These are phyloP conservation scores for Hypomyces rosellus DNA, from an alignment of 2,329 filamentous ascomycete genomes.

Conservation along the genomic window DNA sequence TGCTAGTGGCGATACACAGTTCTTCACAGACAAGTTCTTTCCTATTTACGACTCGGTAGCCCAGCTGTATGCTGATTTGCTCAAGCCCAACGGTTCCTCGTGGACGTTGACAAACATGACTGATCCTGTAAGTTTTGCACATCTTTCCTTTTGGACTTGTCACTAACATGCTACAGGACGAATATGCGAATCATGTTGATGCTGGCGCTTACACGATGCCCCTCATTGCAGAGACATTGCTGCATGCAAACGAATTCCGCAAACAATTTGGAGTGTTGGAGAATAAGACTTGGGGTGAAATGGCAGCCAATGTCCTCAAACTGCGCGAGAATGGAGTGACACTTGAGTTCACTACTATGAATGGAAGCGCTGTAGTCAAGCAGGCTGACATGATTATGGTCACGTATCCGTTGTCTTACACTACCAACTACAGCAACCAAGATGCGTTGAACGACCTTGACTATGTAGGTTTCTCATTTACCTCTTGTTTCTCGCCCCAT, in stretches of 20 bases:
- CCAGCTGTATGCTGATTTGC: conserved; percentile 52
- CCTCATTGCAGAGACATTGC: conserved; percentile 49
- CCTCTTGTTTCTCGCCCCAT: conserved; percentile 55
- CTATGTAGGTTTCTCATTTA: conserved; percentile 32
- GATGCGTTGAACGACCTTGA: conserved; percentile 17
- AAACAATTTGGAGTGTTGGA: conserved; percentile 43
- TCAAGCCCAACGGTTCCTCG: conserved; percentile 52
- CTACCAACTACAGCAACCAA: conserved; percentile 25
- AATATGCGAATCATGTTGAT: conserved; percentile 61
- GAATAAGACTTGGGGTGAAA: conserved; percentile 40
- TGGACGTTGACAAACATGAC: conserved; percentile 57
- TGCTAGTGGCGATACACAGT: conserved; percentile 17
- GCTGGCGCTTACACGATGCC: conserved; percentile 66
- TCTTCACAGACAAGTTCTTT: conserved; percentile 34
- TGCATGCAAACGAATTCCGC: conserved; percentile 52
- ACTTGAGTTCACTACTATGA: conserved; percentile 60
- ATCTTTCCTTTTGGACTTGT: neutral
- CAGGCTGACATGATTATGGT: conserved; percentile 64
- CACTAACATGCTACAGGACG: conserved; percentile 36
- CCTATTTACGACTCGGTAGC: conserved; percentile 60
- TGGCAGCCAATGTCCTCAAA: conserved; percentile 16
- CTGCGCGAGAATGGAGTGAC: conserved; percentile 39
- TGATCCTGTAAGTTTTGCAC: conserved; percentile 50
- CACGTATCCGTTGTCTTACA: conserved; percentile 59
- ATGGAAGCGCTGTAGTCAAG: conserved; percentile 58